These are phyloP conservation scores for Saccharomycopsis crataegensis DNA, from an alignment of 1,139 yeast genomes.

Conservation along the genomic window DNA sequence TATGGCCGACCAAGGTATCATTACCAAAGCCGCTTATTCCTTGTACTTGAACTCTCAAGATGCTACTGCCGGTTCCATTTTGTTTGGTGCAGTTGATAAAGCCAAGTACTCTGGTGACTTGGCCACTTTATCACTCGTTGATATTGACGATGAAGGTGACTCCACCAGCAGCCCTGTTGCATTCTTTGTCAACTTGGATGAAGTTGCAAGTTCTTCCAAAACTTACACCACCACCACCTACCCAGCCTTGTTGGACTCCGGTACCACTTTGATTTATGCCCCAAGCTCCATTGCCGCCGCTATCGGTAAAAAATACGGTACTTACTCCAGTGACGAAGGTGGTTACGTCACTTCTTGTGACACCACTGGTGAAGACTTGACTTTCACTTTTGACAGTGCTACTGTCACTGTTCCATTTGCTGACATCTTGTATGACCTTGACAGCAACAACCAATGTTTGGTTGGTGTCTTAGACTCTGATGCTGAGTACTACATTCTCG, in stretches of 20 bases:
- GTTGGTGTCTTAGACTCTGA: slow-evolving; percentile 29
- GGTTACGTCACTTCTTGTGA: slow-evolving; percentile 23
- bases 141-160: slow-evolving; percentile 24
- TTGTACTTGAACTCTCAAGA: slow-evolving; percentile 41
- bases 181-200: slow-evolving; percentile 16
- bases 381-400: slow-evolving; percentile 35
- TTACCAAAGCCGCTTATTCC: slow-evolving; percentile 38
- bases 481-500: slow-evolving; percentile 36
- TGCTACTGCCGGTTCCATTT: slow-evolving; percentile 39
- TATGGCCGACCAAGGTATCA: slow-evolving; percentile 31
- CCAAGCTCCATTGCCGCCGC: slow-evolving; percentile 10
- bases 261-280: slow-evolving; percentile 23
- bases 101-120: slow-evolving; percentile 44
- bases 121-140: slow-evolving; percentile 21
- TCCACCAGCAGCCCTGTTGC: slow-evolving; percentile 13
- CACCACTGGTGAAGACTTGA: slow-evolving; percentile 24
- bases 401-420: slow-evolving; percentile 34
- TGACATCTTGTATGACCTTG: slow-evolving; percentile 20
- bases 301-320: slow-evolving; percentile 16
- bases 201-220: slow-evolving; percentile 5
- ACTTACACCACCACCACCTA: slow-evolving; percentile 24
- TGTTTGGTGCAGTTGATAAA: slow-evolving; percentile 54
- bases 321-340: slow-evolving; percentile 22
- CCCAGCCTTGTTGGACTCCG: slow-evolving; percentile 38
- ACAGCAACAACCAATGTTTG: slow-evolving; percentile 26